These are phyloP conservation scores for Jimgerdemannia flammicorona DNA, from an alignment of 192 early-diverging fungal genomes.

Conservation along the genomic window DNA sequence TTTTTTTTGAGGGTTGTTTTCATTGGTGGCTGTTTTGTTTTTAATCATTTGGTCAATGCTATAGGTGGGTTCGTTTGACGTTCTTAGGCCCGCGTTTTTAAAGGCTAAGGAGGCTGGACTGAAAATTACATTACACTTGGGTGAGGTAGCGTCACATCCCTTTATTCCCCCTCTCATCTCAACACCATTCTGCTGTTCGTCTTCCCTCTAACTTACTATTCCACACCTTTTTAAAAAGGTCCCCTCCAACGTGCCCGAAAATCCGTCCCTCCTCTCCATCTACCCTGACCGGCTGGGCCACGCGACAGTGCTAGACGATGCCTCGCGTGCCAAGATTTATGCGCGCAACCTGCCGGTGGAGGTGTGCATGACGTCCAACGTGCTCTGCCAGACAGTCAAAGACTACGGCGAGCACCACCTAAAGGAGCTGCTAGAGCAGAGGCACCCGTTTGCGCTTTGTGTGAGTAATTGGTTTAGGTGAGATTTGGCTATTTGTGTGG, in stretches of 20 bases:
- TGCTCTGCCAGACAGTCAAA: conserved; percentile 48
- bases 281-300: conserved; percentile 54
- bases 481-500: not conserved
- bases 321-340: conserved; percentile 20
- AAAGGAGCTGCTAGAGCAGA: conserved; percentile 29
- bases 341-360: conserved; percentile 46
- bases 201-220: not conserved
- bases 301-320: conserved; percentile 42
- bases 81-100: conserved; percentile 41
- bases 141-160: conserved; percentile 32
- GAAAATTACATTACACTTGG: conserved; percentile 50
- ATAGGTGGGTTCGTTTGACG: conserved; percentile 32
- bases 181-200: not conserved
- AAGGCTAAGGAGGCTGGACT: conserved; percentile 42
- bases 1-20: not conserved
- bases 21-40: not conserved
- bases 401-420: conserved; percentile 53
- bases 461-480: conserved; percentile 18
- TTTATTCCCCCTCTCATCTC: not conserved
- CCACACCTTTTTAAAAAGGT: not conserved
- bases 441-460: conserved; percentile 51
- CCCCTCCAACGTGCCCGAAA: conserved; percentile 36
- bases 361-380: conserved; percentile 63
- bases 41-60: conserved; percentile 5
- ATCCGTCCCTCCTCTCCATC: conserved; percentile 29